These are phyloP conservation scores for Saturnispora galanensis DNA, from an alignment of 805 yeast species.

Conservation along the genomic window DNA sequence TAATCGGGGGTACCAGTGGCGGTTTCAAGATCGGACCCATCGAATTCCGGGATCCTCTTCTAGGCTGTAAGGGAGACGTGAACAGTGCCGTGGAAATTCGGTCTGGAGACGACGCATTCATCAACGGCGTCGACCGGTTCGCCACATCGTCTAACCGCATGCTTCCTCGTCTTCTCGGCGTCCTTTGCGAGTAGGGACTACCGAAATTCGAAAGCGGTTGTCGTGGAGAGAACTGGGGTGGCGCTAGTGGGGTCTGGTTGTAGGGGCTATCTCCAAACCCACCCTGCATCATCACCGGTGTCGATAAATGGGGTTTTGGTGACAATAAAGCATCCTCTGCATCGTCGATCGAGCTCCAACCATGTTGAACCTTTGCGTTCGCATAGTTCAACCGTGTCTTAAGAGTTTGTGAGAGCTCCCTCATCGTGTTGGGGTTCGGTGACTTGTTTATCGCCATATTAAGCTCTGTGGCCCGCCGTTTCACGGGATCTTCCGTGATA, in stretches of 20 bases:
- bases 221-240: constrained; percentile 9
- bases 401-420: constrained; percentile 28
- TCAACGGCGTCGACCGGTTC: constrained; percentile 6
- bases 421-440: constrained; percentile 23
- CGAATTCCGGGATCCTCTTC: background rate
- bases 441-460: constrained; percentile 21
- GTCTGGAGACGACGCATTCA: constrained; percentile 8
- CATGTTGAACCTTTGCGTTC: constrained; percentile 28
- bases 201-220: background rate
- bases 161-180: constrained; percentile 11
- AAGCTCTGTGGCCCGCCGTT: constrained; percentile 26
- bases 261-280: background rate
- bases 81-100: background rate
- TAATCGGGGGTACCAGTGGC: background rate
- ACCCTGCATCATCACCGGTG: background rate
- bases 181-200: background rate
- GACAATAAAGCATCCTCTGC: constrained; percentile 19
- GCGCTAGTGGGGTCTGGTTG: background rate
- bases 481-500: constrained; percentile 12
- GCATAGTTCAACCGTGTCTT: constrained; percentile 30
- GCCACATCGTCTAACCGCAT: constrained; percentile 26
- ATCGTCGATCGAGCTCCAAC: constrained; percentile 26
- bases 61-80: constrained; percentile 9
- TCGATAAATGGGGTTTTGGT: constrained; percentile 1
- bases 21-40: too few species aligned